Evolutionary conservation across 1,284 basidiomycete species (phyloP).

Genomic region (Ganoderma lucidum): DNA sequence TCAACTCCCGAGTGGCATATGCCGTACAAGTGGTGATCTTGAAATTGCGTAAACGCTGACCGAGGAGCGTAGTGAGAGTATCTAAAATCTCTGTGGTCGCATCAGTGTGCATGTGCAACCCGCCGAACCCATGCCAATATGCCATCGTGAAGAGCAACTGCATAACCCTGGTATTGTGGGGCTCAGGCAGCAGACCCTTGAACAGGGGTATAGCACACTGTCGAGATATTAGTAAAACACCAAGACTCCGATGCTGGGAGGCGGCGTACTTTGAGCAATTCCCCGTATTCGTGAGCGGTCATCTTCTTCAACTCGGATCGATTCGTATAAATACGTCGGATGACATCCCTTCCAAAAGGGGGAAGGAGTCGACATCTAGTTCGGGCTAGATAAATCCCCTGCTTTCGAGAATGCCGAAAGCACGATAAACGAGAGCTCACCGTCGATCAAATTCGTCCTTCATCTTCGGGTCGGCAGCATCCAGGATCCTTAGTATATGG

Average conservation of each 20-base stretch:
- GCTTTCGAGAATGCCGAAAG: not conserved
- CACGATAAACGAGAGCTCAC: conserved; percentile 20
- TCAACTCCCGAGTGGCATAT: not conserved
- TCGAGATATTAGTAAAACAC: too few species aligned
- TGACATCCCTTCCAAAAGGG: too few species aligned
- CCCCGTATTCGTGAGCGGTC: too few species aligned
- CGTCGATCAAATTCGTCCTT: conserved; percentile 28
- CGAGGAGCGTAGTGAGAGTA: not conserved
- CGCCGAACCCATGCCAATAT: conserved; percentile 41
- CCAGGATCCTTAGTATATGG: conserved; percentile 45
- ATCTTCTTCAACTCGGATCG: too few species aligned
- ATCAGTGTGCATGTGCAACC: conserved; percentile 42
- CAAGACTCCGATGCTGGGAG: too few species aligned
- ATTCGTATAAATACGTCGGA: too few species aligned
- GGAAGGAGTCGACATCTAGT: conserved; percentile 3
- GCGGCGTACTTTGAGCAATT: too few species aligned
- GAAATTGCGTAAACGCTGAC: not conserved
- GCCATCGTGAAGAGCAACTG: conserved; percentile 36
- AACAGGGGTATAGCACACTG: too few species aligned
- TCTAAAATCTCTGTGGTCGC: conserved; percentile 31
- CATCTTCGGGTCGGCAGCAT: conserved; percentile 18
- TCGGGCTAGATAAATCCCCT: not conserved
- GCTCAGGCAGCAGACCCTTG: too few species aligned
- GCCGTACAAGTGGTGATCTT: not conserved
- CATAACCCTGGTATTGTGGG: conserved; percentile 31